phyloP scores from a whole-genome alignment of 192 early-diverging fungal species.

The Bifiguratus adelaidae region DNA sequence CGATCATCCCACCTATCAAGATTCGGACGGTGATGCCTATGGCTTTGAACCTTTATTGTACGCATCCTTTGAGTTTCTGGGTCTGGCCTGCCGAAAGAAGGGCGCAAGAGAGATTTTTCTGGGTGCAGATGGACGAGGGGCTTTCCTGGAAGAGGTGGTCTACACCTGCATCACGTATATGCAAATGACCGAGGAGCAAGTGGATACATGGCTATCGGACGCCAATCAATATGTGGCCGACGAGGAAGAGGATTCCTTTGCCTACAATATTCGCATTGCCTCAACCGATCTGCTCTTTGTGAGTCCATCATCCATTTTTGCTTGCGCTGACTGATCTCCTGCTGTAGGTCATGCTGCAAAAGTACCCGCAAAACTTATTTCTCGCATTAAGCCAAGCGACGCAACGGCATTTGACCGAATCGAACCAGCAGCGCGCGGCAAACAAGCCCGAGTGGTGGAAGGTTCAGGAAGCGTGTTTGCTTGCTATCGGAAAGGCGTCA shows the following conservation, averaged over 20 bases:
- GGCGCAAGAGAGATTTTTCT: slow-evolving; percentile 36
- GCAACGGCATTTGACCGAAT: slow-evolving; percentile 36
- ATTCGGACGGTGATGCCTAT: slow-evolving; percentile 62
- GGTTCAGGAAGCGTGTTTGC: slow-evolving; percentile 71
- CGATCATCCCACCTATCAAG: slow-evolving; percentile 34
- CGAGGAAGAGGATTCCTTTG: slow-evolving; percentile 79
- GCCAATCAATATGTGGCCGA: slow-evolving; percentile 86
- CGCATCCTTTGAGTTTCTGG: slow-evolving; percentile 57
- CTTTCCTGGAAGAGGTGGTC: slow-evolving; percentile 45
- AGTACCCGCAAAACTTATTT: slow-evolving; percentile 37
- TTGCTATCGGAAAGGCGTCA: slow-evolving; percentile 59
- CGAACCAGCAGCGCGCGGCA: slow-evolving; percentile 32
- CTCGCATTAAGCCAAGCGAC: slow-evolving; percentile 40
- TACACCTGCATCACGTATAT: slow-evolving; percentile 53
- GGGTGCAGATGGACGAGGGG: slow-evolving; percentile 19
- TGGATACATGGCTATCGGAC: slow-evolving; percentile 73
- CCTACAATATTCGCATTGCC: slow-evolving; percentile 80
- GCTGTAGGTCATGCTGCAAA: slow-evolving; percentile 35
- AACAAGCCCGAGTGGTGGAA: slow-evolving; percentile 67
- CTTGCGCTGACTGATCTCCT: slow-evolving; percentile 1
- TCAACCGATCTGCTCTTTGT: slow-evolving; percentile 65
- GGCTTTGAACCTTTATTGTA: slow-evolving; percentile 57
- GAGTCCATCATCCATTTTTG: neutral
- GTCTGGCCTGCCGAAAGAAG: slow-evolving; percentile 44
- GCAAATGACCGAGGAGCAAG: slow-evolving; percentile 75